Evolutionary conservation across 768 basidiomycete species (phyloP).

Genomic region (Cystobasidium onofrii): DNA sequence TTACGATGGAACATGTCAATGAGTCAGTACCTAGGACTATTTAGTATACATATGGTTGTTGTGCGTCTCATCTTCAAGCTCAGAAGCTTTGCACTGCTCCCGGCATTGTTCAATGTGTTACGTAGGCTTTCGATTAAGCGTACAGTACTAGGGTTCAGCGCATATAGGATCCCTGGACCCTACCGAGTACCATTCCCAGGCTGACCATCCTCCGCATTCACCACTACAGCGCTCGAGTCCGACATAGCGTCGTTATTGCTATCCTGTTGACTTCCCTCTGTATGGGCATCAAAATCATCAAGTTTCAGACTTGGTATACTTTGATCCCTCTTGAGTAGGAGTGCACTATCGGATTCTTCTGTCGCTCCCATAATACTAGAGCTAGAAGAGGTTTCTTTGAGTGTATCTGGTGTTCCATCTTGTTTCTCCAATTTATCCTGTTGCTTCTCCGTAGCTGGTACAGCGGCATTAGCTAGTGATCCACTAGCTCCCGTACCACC

Average conservation of each 20-base stretch:
- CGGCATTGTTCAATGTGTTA: too few relatives aligned
- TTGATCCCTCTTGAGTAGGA: neutral
- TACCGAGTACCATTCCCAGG: too few relatives aligned
- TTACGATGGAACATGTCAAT: too few relatives aligned
- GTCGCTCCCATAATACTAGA: neutral
- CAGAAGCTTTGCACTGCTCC: too few relatives aligned
- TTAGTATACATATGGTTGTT: too few relatives aligned
- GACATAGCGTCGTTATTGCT: neutral
- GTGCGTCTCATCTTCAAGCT: too few relatives aligned
- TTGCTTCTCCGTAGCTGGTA: neutral
- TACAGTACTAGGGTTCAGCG: too few relatives aligned
- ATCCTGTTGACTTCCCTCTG: neutral
- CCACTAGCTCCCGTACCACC: neutral
- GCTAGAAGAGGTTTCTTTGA: neutral
- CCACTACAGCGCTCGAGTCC: slow-evolving; percentile 12
- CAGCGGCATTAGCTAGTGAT: neutral
- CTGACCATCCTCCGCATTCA: slow-evolving; percentile 13
- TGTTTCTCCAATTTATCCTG: neutral
- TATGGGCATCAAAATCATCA: neutral
- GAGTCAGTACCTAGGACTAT: too few relatives aligned
- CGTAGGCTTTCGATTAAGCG: too few relatives aligned
- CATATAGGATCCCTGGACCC: too few relatives aligned
- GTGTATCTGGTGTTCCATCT: neutral
- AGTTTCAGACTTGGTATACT: neutral
- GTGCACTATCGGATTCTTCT: neutral